Percentiles rank a stretch among this genome's conserved stretches.
Conservation (phyloP, 2,329 filamentous ascomycete genomes). For the Clarireedia hainanense region DNA sequence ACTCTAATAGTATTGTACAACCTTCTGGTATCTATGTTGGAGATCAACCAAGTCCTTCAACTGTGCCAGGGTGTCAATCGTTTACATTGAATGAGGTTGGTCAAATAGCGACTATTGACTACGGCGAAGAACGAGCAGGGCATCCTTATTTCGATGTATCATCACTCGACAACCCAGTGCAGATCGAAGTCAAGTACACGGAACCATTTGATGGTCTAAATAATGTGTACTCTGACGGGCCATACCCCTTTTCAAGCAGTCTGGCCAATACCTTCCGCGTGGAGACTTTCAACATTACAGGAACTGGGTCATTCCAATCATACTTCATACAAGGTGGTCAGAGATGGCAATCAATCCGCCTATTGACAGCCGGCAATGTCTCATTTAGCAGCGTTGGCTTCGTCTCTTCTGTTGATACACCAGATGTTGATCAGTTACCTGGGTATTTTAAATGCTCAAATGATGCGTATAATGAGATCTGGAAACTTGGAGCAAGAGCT, state of each 20-base stretch:
- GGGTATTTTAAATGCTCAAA: slow-evolving; percentile 21
- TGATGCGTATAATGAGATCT: slow-evolving; percentile 29
- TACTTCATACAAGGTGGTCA: slow-evolving; percentile 35
- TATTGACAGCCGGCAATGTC: slow-evolving; percentile 30
- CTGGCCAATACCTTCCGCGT: neutral
- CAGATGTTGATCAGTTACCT: neutral
- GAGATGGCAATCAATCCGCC: slow-evolving; percentile 33
- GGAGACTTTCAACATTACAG: slow-evolving; percentile 24
- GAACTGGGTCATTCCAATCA: slow-evolving; percentile 24
- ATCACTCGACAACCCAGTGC: neutral
- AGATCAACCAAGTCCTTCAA: too few relatives aligned
- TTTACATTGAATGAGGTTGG: too few relatives aligned
- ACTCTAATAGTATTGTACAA: too few relatives aligned
- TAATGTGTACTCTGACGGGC: neutral
- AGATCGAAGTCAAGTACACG: neutral
- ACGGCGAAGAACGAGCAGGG: neutral
- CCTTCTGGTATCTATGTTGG: too few relatives aligned
- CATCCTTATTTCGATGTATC: neutral
- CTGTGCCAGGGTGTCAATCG: too few relatives aligned
- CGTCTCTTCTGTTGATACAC: neutral
- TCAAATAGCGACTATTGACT: neutral
- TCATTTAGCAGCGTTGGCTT: slow-evolving; percentile 17
- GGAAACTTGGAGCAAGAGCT: slow-evolving; percentile 32
- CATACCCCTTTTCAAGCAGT: neutral
- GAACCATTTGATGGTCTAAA: neutral